Percentiles rank a stretch among this genome's conserved stretches.
Conservation (phyloP, 805 yeast species). For the Sugiyamaella valdiviana region DNA sequence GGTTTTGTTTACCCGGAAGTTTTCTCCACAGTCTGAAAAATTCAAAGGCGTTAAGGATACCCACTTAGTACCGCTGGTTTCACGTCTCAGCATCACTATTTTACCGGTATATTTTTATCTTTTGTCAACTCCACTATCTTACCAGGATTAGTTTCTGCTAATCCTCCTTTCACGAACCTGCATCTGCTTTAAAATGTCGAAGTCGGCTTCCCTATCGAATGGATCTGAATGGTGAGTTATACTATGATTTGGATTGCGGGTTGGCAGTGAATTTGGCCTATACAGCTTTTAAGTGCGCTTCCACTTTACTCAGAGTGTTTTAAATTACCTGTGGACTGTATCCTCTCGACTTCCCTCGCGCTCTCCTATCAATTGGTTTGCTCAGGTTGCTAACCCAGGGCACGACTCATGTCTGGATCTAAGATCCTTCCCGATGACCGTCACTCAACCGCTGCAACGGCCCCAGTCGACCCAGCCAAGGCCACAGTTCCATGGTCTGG, state of each 20-base stretch:
- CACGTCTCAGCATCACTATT: neutral
- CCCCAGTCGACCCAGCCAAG: constrained; percentile 4
- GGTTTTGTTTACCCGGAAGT: neutral
- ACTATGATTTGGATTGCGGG: neutral
- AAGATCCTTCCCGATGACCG: constrained; percentile 2
- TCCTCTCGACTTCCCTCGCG: neutral
- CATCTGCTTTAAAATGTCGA: constrained; percentile 20
- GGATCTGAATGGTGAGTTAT: constrained; percentile 30
- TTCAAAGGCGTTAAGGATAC: no score
- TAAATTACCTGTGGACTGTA: neutral
- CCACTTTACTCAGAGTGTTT: no score
- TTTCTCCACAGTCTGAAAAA: neutral
- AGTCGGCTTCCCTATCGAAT: constrained; percentile 26
- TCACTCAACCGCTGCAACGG: neutral
- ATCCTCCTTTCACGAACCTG: neutral
- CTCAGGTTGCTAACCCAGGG: neutral
- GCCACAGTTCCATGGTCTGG: constrained; percentile 19
- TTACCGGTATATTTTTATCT: neutral
- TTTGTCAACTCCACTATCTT: neutral
- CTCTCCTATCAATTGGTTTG: neutral
- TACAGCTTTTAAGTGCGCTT: no score
- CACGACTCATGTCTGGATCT: constrained; percentile 4
- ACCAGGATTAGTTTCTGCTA: neutral
- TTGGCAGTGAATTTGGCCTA: no score
- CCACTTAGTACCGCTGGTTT: neutral